phyloP scores from a whole-genome alignment of 1,139 yeast species.

The Diutina catenulata region DNA sequence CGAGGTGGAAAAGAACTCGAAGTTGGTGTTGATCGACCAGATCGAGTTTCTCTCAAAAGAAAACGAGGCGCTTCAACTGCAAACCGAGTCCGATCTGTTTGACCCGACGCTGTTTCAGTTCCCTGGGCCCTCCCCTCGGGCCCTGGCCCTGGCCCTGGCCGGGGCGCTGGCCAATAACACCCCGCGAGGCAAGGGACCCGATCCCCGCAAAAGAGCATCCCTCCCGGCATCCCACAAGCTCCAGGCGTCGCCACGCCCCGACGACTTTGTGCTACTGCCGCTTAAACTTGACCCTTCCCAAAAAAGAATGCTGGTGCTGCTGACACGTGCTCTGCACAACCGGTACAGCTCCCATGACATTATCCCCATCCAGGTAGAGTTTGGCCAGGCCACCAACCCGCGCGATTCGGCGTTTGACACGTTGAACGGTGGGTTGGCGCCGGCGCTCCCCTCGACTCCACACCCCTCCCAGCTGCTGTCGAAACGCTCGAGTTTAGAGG shows the following conservation, averaged over 20 bases:
- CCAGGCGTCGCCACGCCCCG: slow-evolving; percentile 13
- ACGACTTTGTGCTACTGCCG: slow-evolving; percentile 34
- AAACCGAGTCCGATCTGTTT: slow-evolving; percentile 8
- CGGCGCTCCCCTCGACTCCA: not conserved
- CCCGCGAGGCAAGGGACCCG: slow-evolving; percentile 22
- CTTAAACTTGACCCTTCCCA: slow-evolving; percentile 20
- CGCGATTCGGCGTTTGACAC: slow-evolving; percentile 5
- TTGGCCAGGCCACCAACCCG: slow-evolving; percentile 16
- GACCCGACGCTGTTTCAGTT: slow-evolving; percentile 14
- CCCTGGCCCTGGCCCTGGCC: too few species aligned
- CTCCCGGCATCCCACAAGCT: slow-evolving; percentile 21
- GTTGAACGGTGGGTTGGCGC: not conserved
- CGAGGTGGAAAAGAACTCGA: slow-evolving; percentile 39
- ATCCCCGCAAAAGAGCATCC: slow-evolving; percentile 20
- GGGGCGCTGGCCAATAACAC: too few species aligned
- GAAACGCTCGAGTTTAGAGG: slow-evolving; percentile 5
- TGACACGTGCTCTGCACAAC: slow-evolving; percentile 19
- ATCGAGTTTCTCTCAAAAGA: slow-evolving; percentile 36
- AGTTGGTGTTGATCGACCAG: slow-evolving; percentile 42
- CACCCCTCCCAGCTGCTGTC: not conserved
- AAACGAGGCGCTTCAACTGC: slow-evolving; percentile 14
- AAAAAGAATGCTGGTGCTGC: not conserved
- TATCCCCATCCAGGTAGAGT: slow-evolving; percentile 34
- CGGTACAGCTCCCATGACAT: slow-evolving; percentile 35
- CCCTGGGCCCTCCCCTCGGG: slow-evolving; percentile 13